Evolutionary conservation across 331 rosid species (phyloP).

Genomic region (Cydonia oblonga): DNA sequence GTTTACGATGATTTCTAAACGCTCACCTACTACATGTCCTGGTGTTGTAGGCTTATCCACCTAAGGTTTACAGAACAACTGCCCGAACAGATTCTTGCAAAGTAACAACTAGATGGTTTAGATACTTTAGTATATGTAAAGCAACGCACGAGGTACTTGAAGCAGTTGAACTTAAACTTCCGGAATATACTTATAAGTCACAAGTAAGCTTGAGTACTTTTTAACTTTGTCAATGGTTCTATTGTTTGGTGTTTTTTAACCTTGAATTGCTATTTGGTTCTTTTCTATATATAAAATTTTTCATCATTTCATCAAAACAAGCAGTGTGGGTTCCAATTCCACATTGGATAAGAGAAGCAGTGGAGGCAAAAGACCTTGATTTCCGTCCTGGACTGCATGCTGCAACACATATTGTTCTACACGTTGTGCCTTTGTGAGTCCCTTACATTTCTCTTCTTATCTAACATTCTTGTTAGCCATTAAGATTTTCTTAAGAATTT

Average conservation of each 20-base stretch:
- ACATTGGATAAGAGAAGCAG: slow-evolving; percentile 52
- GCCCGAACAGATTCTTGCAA: slow-evolving; percentile 66
- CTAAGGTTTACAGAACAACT: slow-evolving; percentile 32
- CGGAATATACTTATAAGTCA: slow-evolving; percentile 55
- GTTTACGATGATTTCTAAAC: background rate
- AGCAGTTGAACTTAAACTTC: slow-evolving; percentile 61
- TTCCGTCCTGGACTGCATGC: slow-evolving; percentile 97
- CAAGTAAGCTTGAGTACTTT: slow-evolving; percentile 39
- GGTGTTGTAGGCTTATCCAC: slow-evolving; percentile 63
- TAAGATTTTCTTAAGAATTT: too few species aligned
- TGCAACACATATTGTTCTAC: slow-evolving; percentile 83
- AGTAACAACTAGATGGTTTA: slow-evolving; percentile 85
- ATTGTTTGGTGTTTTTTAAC: background rate
- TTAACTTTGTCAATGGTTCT: background rate
- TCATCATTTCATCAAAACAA: slow-evolving; percentile 26
- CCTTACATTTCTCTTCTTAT: too few species aligned
- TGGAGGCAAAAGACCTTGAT: slow-evolving; percentile 33
- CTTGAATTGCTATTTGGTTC: background rate
- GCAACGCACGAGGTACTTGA: slow-evolving; percentile 61
- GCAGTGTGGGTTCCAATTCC: slow-evolving; percentile 91
- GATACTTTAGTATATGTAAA: slow-evolving; percentile 55
- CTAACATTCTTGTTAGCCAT: too few species aligned
- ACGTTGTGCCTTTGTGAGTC: slow-evolving; percentile 80
- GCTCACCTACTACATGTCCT: slow-evolving; percentile 2
- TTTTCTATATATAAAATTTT: background rate